A percentile compares a stretch with the other conserved stretches of the same genome.
These are phyloP conservation scores for Cladorrhinum samala DNA, from an alignment of 495 filamentous ascomycete genomes.

Conservation along the genomic window DNA sequence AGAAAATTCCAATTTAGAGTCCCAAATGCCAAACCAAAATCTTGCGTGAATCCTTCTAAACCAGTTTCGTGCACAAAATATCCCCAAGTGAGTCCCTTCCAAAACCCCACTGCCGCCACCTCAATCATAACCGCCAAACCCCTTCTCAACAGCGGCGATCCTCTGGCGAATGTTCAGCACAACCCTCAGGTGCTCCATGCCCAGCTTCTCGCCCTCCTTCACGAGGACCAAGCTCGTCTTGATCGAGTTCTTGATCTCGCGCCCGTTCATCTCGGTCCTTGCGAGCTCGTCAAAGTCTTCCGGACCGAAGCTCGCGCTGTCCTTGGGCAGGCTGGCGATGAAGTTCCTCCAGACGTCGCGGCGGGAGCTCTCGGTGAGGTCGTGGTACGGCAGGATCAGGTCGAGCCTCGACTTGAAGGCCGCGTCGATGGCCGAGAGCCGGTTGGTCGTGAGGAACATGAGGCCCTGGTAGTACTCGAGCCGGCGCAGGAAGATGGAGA, in stretches of 20 bases:
- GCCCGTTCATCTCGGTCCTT: conserved; percentile 22
- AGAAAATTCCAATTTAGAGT: too few relatives aligned
- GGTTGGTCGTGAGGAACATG: conserved; percentile 46
- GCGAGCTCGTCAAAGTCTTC: conserved; percentile 23
- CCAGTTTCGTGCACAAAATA: too few relatives aligned
- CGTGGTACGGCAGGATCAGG: conserved; percentile 33
- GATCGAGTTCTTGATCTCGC: conserved; percentile 43
- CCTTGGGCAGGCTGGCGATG: conserved; percentile 14
- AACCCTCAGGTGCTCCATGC: not conserved
- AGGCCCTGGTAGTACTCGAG: conserved; percentile 51
- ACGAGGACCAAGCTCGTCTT: conserved; percentile 31
- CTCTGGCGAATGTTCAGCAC: not conserved
- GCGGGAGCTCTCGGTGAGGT: conserved; percentile 26
- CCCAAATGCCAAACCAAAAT: too few relatives aligned
- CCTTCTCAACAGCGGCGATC: not conserved
- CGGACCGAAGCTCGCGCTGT: conserved; percentile 11
- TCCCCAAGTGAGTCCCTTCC: not conserved
- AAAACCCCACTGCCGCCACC: not conserved
- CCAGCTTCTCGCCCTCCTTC: not conserved
- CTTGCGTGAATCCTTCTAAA: too few relatives aligned
- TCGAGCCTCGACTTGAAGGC: conserved; percentile 48
- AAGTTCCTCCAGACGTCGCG: conserved; percentile 23
- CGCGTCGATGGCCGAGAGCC: conserved; percentile 36
- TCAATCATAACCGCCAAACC: not conserved
- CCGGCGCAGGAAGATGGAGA: conserved; percentile 46